Evolutionary conservation across 2,329 filamentous ascomycete species (phyloP).

Genomic region (Dendryphion nanum): DNA sequence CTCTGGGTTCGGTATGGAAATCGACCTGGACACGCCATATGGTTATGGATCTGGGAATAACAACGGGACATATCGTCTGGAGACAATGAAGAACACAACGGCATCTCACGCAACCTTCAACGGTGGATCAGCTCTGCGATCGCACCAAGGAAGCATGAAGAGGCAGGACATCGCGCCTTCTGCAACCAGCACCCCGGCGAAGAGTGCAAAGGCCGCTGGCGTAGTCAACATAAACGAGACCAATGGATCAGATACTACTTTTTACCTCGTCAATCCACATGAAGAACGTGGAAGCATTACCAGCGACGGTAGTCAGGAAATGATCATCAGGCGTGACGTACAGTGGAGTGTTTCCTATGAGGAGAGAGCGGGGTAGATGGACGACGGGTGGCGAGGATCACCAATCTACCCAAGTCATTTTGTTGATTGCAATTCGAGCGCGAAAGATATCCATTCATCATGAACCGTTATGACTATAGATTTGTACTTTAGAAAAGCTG

Average conservation of each 20-base stretch:
- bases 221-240: neutral
- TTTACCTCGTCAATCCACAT: neutral
- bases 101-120: neutral
- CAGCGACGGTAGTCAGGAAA: neutral
- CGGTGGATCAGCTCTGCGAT: neutral
- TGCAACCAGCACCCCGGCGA: neutral
- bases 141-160: neutral
- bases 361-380: too few relatives aligned
- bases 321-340: neutral
- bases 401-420: too few relatives aligned
- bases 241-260: neutral
- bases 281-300: neutral
- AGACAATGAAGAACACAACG: conserved; percentile 3
- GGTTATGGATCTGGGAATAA: neutral
- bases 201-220: neutral
- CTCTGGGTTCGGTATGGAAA: conserved; percentile 11
- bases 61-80: conserved; percentile 2
- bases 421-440: too few relatives aligned
- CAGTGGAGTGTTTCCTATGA: neutral
- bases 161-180: neutral
- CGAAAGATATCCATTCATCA: too few relatives aligned
- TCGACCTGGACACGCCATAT: conserved; percentile 7
- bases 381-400: too few relatives aligned
- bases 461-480: too few relatives aligned
- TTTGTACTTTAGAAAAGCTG: too few relatives aligned